Evolutionary conservation across 148 eudicot genomes (phyloP), one percentile per base, ranked within the genome.

Genomic region (Arbutus unedo): DNA sequence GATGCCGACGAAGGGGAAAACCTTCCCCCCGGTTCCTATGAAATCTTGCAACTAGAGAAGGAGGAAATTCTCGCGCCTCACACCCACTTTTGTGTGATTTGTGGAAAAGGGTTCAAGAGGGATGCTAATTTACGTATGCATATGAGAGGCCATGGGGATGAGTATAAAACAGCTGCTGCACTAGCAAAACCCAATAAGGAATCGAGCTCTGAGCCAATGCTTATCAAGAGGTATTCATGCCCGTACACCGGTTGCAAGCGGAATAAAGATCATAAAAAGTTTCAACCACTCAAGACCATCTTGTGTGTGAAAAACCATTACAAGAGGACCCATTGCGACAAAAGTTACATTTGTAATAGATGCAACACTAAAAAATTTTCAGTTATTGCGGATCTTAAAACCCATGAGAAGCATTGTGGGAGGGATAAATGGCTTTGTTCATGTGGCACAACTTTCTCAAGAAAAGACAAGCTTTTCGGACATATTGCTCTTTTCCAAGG

Each of bases 361-460:
- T 96, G 99, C 90, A 87, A 96, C 72, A 87, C 91, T 23, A 96
- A 96, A 88, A 96, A 91, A 76, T 96, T 96, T 83, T 96, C 99
- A 0, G 99, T 96, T 10, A 90, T 96, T 82, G 99, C 99, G 44
- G 99, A 96, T 87, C 93, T 96, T 48, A 96, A 94, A 84, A 96
- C 99, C 57, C 99, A 96, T 81, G 99, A 96, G 76, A 96, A 96
- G 86, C 99, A 96, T 60, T 96, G 99, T 88, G 99, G 99, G 6
- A 87, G 90, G 83, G 99, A 96, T 84, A 94, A 91, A 84, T 96
- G 99, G 99, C 90, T 94, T 75, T 96, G 99, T 81, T 96, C 99
- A 19, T 96, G 99, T 84, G 99, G 99, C 16, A 96, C 99, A 41
- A 94, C 98, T 23, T 96, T 96, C 85, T 96, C 99, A 6, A 89